Percentiles rank a stretch among this genome's conserved stretches.
Evolutionary conservation across 2,329 filamentous ascomycete species (phyloP).

Genomic region (Ceratocystis huliohia): DNA sequence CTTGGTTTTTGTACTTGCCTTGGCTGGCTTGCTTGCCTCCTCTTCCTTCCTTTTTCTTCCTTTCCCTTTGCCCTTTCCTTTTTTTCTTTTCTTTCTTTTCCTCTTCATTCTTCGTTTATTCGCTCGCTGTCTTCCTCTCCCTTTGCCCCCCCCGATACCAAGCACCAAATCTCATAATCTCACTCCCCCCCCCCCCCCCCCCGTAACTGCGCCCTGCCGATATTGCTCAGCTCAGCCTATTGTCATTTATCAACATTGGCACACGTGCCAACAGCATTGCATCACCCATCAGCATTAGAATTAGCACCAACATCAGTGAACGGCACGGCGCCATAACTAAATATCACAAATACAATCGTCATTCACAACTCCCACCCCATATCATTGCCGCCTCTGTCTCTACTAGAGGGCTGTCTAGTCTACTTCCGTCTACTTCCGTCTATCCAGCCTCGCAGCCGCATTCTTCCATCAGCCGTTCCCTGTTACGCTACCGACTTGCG

Average conservation of each 20-base stretch:
- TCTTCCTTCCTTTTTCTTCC: background rate
- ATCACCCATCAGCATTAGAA: slow-evolving; percentile 2
- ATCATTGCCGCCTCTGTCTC: background rate
- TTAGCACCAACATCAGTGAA: background rate
- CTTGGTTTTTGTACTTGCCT: background rate
- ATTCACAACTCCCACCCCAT: background rate
- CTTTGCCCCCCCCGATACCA: background rate
- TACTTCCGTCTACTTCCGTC: background rate
- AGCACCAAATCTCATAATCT: slow-evolving; percentile 1
- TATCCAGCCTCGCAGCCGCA: background rate
- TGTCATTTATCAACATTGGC: background rate
- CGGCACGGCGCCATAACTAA: background rate
- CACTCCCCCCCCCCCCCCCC: background rate
- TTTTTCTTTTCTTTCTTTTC: background rate
- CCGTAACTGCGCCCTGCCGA: background rate
- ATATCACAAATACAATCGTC: background rate
- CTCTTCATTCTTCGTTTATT: background rate
- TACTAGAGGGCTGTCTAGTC: background rate
- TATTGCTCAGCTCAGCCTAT: background rate
- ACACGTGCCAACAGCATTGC: background rate
- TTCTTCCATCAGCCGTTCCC: background rate
- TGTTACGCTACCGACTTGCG: background rate
- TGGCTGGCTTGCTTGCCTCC: background rate
- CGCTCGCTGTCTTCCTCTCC: background rate
- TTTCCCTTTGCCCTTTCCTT: background rate